phyloP scores from a whole-genome alignment of 148 eudicot genomes.

The Rhododendron kiyosumense region DNA sequence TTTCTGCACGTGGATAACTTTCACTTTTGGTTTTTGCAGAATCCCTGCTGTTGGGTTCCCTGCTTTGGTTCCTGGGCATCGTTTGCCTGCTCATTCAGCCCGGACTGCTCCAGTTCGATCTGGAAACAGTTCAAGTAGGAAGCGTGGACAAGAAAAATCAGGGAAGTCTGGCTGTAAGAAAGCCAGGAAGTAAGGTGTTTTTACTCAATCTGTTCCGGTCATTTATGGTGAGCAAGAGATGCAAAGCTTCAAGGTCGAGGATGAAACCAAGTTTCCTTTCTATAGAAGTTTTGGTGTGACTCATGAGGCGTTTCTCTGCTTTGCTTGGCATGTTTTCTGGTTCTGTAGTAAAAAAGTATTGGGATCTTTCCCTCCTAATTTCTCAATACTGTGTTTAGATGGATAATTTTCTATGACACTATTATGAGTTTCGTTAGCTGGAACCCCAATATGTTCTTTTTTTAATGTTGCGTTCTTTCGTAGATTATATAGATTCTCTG shows the following conservation, averaged over 20 bases:
- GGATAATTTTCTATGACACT: background rate
- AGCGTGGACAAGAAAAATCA: slow-evolving; percentile 41
- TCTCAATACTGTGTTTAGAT: background rate
- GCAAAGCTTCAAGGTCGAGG: slow-evolving; percentile 77
- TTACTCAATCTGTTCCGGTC: slow-evolving; percentile 19
- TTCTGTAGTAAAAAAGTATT: background rate
- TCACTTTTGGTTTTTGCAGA: slow-evolving; percentile 38
- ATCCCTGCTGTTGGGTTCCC: slow-evolving; percentile 99
- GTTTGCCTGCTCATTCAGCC: slow-evolving; percentile 60
- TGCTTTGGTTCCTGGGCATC: slow-evolving; percentile 97
- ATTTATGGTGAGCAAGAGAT: slow-evolving; percentile 54
- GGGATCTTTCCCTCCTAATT: background rate
- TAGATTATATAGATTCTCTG: background rate
- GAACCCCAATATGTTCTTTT: background rate
- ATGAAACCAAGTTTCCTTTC: slow-evolving; percentile 36
- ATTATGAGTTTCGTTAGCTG: background rate
- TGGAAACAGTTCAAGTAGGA: slow-evolving; percentile 41
- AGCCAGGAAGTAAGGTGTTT: slow-evolving; percentile 31
- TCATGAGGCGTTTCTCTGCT: background rate
- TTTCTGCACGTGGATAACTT: background rate
- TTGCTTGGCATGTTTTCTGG: slow-evolving; percentile 3
- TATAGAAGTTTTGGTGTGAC: slow-evolving; percentile 14
- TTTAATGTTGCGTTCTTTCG: background rate
- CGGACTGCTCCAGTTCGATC: slow-evolving; percentile 32
- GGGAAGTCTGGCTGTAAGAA: slow-evolving; percentile 53